Evolutionary conservation across 768 basidiomycete species (phyloP).

Genomic region (Rubroboletus pulcherrimus): DNA sequence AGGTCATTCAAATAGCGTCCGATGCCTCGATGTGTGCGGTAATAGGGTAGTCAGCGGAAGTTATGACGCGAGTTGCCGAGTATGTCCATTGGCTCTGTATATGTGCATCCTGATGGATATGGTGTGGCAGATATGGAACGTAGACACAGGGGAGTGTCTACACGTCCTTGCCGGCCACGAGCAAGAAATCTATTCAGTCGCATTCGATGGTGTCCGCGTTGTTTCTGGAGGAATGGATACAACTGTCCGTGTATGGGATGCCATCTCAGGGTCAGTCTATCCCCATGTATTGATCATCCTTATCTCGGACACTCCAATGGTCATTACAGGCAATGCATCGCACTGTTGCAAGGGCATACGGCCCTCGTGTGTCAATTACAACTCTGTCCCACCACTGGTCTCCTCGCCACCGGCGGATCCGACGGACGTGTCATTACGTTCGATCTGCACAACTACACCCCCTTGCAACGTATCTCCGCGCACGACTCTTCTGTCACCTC

Average conservation of each 20-base stretch:
- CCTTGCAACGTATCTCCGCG: constrained; percentile 70
- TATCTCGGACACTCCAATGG: not conserved
- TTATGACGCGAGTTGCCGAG: constrained; percentile 86
- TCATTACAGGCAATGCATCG: constrained; percentile 62
- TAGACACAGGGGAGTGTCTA: constrained; percentile 85
- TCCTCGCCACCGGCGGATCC: constrained; percentile 81
- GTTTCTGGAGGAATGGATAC: constrained; percentile 91
- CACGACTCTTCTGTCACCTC: constrained; percentile 87
- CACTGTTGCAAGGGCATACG: constrained; percentile 86
- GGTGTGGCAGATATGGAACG: constrained; percentile 72
- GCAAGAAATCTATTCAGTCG: constrained; percentile 87
- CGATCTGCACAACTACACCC: constrained; percentile 43
- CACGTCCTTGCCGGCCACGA: constrained; percentile 80
- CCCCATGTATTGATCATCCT: not conserved
- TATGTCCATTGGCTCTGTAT: constrained; percentile 33
- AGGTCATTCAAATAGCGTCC: constrained; percentile 79
- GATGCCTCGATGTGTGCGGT: constrained; percentile 87
- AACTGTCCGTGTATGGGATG: constrained; percentile 90
- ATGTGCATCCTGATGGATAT: not conserved
- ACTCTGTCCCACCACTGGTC: constrained; percentile 49
- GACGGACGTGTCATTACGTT: constrained; percentile 84
- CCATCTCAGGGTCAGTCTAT: constrained; percentile 67
- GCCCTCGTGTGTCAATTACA: constrained; percentile 91
- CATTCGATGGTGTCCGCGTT: constrained; percentile 79
- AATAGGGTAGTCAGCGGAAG: constrained; percentile 85